Percentiles rank a stretch among this genome's conserved stretches.
These are phyloP conservation scores for Neoboletus magnificus DNA, from an alignment of 768 basidiomycete genomes.

Conservation along the genomic window DNA sequence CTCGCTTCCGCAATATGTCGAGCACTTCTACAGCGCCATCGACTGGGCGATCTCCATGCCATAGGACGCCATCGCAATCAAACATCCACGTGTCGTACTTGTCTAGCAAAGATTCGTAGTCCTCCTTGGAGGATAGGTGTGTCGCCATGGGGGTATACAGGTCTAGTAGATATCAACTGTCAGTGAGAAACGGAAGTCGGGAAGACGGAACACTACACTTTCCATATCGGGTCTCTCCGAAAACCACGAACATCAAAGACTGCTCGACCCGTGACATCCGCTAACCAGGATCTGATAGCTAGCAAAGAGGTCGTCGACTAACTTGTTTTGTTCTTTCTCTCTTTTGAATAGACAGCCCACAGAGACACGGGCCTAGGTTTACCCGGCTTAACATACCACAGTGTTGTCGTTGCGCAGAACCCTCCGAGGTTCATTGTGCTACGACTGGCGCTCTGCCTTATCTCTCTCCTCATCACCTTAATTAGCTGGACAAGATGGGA, in stretches of 20 bases:
- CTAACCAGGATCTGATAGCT: background rate
- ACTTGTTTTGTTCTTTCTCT: background rate
- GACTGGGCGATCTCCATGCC: constrained; percentile 79
- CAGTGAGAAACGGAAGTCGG: background rate
- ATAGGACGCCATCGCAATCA: constrained; percentile 95
- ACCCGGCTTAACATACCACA: background rate
- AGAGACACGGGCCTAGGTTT: too few species aligned
- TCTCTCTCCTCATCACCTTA: background rate
- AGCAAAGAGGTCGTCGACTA: background rate
- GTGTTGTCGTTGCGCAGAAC: background rate
- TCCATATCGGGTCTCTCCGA: constrained; percentile 20
- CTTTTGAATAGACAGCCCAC: background rate
- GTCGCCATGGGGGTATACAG: constrained; percentile 22
- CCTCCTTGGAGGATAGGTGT: constrained; percentile 34
- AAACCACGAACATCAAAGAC: background rate
- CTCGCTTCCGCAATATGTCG: constrained; percentile 61
- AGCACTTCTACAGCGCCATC: constrained; percentile 79
- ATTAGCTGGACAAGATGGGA: background rate
- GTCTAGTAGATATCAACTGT: constrained; percentile 11
- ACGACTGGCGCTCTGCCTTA: background rate
- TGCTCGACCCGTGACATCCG: too few species aligned
- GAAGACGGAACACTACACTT: constrained; percentile 18
- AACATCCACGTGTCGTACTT: constrained; percentile 93
- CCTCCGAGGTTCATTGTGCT: background rate
- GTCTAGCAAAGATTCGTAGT: constrained; percentile 50